A percentile compares a stretch with the other conserved stretches of the same genome.
These are phyloP conservation scores for Aspergillus thermomutatus DNA, from an alignment of 2,329 filamentous ascomycete species.

Conservation along the genomic window DNA sequence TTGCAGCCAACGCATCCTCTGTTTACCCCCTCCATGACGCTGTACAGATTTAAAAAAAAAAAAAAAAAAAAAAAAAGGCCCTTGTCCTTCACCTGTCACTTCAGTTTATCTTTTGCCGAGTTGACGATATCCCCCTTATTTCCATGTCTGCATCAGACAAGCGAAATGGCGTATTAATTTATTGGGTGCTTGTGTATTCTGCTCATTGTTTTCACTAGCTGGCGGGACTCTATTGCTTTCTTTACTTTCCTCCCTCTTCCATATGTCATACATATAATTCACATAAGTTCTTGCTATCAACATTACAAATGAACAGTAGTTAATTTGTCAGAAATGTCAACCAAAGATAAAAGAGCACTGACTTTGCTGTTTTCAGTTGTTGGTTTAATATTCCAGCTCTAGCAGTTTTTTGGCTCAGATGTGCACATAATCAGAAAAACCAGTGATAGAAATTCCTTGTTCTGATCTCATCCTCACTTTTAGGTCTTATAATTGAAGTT, in stretches of 20 bases:
- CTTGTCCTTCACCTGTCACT: constrained; percentile 10
- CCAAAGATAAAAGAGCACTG: neutral
- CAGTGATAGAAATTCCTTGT: neutral
- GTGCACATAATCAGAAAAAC: neutral
- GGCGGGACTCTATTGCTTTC: constrained; percentile 13
- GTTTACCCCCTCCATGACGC: constrained; percentile 6
- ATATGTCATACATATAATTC: neutral
- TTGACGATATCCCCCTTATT: constrained; percentile 22
- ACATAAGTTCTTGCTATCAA: neutral
- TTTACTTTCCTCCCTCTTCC: neutral
- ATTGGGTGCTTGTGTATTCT: constrained; percentile 16
- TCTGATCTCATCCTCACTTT: neutral
- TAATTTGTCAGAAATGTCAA: neutral
- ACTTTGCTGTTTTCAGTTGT: neutral
- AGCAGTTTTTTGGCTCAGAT: neutral
- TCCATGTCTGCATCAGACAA: constrained; percentile 13
- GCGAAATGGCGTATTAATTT: constrained; percentile 17
- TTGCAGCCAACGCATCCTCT: constrained; percentile 13
- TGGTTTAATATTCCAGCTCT: neutral
- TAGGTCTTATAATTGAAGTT: neutral
- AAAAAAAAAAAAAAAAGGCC: constrained; percentile 8
- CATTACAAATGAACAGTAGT: neutral
- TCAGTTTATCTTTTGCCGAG: constrained; percentile 14
- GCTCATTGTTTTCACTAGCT: constrained; percentile 16
- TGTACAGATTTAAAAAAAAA: constrained; percentile 8